Evolutionary conservation across 1,139 yeast genomes (phyloP), one percentile per base, ranked within the genome.

Genomic region (Maudiozyma humilis): DNA sequence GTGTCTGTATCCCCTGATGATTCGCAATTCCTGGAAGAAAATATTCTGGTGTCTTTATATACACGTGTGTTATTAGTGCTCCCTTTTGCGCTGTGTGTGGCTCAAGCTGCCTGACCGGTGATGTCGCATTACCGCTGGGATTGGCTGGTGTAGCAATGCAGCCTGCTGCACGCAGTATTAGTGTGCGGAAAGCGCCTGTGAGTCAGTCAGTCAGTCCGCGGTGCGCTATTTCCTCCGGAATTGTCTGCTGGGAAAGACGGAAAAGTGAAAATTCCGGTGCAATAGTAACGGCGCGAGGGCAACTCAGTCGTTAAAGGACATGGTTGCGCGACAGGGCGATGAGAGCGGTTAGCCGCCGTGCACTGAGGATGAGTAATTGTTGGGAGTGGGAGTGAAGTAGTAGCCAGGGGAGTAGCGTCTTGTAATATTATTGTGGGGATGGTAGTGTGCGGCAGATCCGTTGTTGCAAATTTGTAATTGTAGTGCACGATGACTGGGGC

Each of bases 1-100:
- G 96, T 96, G 60, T 78, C 12, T 32, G 18, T 13, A 13, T n/a
- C 18, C 12, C 18, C 12, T 13, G 15, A 16, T 14, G n/a, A 13
- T 32, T 34, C 4, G 7, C 13, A 34, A 18, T 16, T 8, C 4
- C 19, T 34, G 3, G 14, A 15, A 15, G 8, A 34, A 5, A 5
- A 15, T 6, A 18, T 18, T 4, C n/a, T 14, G 12, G 15, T 14
- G 12, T 10, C 20, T 25, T 2, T 34, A 34, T 34, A 34, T 34
- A 20, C 19, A 34, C n/a, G 19, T 34, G 14, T 34, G 20, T 34
- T 34, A 10, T 15, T n/a, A 14, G 18, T 16, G 19, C 19, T 17
- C n/a, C 17, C 14, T 8, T 14, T 10, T 16, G 20, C 25, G 19
- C 27, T 6, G 27, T 23, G 10, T 23, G 27, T 23, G 27, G 27